phyloP scores from a whole-genome alignment of 2,329 filamentous ascomycete genomes.

The Albophoma yamanashiensis region DNA sequence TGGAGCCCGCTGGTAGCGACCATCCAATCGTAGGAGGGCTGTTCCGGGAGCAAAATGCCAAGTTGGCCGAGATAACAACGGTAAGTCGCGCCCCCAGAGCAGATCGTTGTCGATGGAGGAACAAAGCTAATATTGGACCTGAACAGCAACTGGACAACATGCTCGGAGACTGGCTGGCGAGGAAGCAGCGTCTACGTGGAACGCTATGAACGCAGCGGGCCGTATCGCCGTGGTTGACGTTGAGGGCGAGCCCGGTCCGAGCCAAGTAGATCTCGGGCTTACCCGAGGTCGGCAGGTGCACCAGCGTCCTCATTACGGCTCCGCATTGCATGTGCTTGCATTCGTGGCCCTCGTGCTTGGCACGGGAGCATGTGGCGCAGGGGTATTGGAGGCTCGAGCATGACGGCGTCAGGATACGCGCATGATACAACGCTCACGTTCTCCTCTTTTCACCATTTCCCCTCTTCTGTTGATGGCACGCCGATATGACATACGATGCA shows the following conservation, averaged over 20 bases:
- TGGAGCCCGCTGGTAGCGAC: slow-evolving; percentile 67
- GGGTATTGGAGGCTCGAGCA: neutral
- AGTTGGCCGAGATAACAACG: slow-evolving; percentile 74
- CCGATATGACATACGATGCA: slow-evolving; percentile 3
- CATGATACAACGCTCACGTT: neutral
- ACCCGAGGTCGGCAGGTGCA: neutral
- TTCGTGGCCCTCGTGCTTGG: neutral
- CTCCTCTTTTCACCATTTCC: neutral
- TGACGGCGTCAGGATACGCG: neutral
- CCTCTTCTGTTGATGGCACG: slow-evolving; percentile 1
- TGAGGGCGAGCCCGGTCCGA: neutral
- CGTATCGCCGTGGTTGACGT: neutral
- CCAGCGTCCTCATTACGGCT: neutral
- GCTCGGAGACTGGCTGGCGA: slow-evolving; percentile 70
- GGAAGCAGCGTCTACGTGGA: slow-evolving; percentile 53
- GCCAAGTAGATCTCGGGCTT: neutral
- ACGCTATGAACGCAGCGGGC: slow-evolving; percentile 21
- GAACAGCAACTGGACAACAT: slow-evolving; percentile 70
- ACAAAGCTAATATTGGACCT: slow-evolving; percentile 6
- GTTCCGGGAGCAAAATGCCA: slow-evolving; percentile 80
- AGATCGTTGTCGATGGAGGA: too few relatives aligned
- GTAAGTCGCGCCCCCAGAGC: slow-evolving; percentile 29
- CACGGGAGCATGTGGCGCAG: neutral
- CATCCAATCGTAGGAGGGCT: slow-evolving; percentile 74
- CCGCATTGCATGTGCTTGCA: neutral